Base-by-base conservation (phyloP, 2,329 filamentous ascomycete genomes). In the Penicillium sp. region DNA sequence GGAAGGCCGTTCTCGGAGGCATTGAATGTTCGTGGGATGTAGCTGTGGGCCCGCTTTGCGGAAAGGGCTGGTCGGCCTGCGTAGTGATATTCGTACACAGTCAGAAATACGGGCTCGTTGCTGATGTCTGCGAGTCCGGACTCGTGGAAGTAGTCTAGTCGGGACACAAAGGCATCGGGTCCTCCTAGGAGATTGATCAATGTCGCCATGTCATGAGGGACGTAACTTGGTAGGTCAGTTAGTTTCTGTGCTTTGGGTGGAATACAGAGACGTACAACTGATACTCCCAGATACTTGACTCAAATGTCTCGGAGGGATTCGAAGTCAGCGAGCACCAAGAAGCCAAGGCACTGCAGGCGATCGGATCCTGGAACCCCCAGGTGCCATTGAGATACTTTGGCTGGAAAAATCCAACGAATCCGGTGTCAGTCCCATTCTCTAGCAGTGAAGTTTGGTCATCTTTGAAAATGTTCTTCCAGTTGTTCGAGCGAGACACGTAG, bases 61-160 rank as follows among this genome's bases (percentile, higher is more conserved):
- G 75, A 79, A 37, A 77, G 72, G 0, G 73, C 86, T 0, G 86
- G 87, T 0, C 86, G 82, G 0, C 85, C 86, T 0, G 84, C 86
- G 61, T 89, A 90, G 73, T 90, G 86, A 71, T 88, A 89, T 61
- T 89, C 82, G 70, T 85, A 90, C 0, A 89, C 82, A 1, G 82
- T 85, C 2, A 88, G 75, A 68, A 88, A 88, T 2, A 81, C 78
- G 13, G 85, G 84, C 59, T 87, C 78, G 64, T 89, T 86, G 51
- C 86, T 85, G 43, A 89, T 84, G 65, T 88, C 86, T 13, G 85
- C 81, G 13, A 89, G 81, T 7, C 82, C 80, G 0, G 79, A 77
- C 62, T 86, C 82, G 66, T 89, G 86, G 19, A 89, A 76, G 72
- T 84, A 89, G 65, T 85, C 75, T 1, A 90, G 80, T 2, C 87